These are phyloP conservation scores for Picochlorum sp. DNA, from an alignment of 139 green algal species.

Conservation along the genomic window DNA sequence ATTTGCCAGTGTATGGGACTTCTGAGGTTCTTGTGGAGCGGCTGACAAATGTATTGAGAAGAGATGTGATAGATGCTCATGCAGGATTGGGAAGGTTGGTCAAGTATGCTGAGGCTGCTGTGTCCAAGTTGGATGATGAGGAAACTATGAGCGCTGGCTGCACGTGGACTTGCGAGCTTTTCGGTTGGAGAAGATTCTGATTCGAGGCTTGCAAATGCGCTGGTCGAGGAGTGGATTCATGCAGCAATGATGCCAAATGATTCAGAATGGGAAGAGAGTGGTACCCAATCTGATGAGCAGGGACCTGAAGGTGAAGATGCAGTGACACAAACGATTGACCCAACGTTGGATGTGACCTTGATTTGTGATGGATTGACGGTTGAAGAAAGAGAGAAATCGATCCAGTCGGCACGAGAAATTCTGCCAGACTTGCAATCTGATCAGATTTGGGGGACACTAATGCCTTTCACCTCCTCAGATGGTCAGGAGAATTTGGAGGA, in stretches of 20 bases:
- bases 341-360: constrained; percentile 13
- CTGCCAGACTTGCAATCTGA: constrained; percentile 23
- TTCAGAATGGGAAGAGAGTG: not conserved
- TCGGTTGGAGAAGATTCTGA: not conserved
- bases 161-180: not conserved
- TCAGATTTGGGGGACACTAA: constrained; percentile 2
- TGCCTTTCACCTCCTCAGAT: constrained; percentile 3
- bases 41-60: constrained; percentile 13
- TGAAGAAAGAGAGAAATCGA: constrained; percentile 8
- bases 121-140: constrained; percentile 9
- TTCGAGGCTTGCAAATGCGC: constrained; percentile 3
- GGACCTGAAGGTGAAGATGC: constrained; percentile 9
- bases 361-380: constrained; percentile 16
- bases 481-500: not conserved
- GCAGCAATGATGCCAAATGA: not conserved
- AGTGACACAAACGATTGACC: constrained; percentile 9
- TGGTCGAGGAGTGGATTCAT: constrained; percentile 12
- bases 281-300: not conserved
- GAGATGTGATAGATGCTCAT: constrained; percentile 10
- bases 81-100: constrained; percentile 14
- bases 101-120: constrained; percentile 15
- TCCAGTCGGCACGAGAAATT: constrained; percentile 17
- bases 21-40: constrained; percentile 18
- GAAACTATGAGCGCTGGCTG: constrained; percentile 16
- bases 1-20: constrained; percentile 18